Evolutionary conservation across 768 basidiomycete genomes (phyloP), one percentile per base, ranked within the genome.

Genomic region (Boletus rufocinnamomeus): DNA sequence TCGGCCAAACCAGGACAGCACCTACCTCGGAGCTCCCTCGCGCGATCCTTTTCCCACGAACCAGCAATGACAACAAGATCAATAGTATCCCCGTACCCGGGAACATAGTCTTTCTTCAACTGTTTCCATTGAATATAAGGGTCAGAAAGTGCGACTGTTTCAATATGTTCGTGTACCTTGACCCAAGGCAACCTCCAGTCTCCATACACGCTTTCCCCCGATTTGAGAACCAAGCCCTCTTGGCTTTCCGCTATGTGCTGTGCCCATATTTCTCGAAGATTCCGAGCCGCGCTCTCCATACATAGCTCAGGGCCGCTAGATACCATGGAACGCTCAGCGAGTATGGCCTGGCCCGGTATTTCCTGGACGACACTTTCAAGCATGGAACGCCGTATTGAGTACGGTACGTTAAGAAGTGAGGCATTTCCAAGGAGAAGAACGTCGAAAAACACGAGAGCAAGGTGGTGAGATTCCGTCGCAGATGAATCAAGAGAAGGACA

Each of bases 371-470:
- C 59, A 2, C 73, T 66, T 68, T 93, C 88, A 17, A 97, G 81
- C 4, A 82, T 67, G 17, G 72, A 70, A 30, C 92, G 82, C 14
- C 95, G 84, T 9, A 75, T 63, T 0, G 72, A 69, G 65, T 95
- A 95, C 0, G 86, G 72, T 4, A 68, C 68, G 13, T 77, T 74
- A 8, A 92, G 63, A 13, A 92, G 74, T 9, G 81, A 85, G 37
- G 70, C 64, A n/a, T 75, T 82, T 63, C 94, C 84, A 0, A 93
- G 74, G n/a, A 81, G 69, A 7, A 97, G 79, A 16, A 95, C 65
- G 66, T 97, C 95, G 66, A 95, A 97, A 76, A 94, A 95, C 14
- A 93, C 87, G 19, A 96, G 79, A 21, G 85, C 90, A 8, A 95
- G 83, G 59, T 86, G 87, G 2, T 85, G 80, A 11, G 75, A 68